A percentile compares a stretch with the other conserved stretches of the same genome.
phyloP scores from a whole-genome alignment of 2,329 filamentous ascomycete species.

The Fusarium papillatum region DNA sequence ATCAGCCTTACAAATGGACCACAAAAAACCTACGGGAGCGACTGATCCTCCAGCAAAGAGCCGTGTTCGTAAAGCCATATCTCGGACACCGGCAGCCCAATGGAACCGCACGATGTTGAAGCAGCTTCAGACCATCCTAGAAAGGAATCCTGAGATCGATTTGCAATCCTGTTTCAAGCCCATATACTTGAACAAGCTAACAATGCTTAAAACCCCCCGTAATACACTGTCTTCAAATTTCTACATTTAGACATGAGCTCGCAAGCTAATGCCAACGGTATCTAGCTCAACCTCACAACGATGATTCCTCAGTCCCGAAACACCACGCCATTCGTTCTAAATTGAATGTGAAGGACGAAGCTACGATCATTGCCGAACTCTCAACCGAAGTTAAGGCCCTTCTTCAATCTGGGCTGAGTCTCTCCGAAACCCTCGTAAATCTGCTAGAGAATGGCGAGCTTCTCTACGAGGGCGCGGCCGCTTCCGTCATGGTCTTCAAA shows the following conservation, averaged over 20 bases:
- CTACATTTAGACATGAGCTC: not conserved
- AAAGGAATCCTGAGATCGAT: not conserved
- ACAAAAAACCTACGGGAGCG: not conserved
- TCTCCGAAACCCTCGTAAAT: slow-evolving; percentile 20
- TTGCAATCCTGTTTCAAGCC: not conserved
- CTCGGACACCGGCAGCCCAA: not conserved
- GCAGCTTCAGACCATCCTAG: not conserved
- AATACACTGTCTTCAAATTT: not conserved
- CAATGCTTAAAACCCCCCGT: not conserved
- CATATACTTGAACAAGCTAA: not conserved
- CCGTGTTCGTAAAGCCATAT: not conserved
- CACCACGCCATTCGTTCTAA: slow-evolving; percentile 12
- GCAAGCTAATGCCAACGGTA: not conserved
- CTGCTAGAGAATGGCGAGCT: slow-evolving; percentile 15
- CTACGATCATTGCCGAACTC: slow-evolving; percentile 10
- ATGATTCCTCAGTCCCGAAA: not conserved
- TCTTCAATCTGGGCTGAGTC: not conserved
- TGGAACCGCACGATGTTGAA: not conserved
- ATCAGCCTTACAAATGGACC: not conserved
- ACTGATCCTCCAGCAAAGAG: not conserved
- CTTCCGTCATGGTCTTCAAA: slow-evolving; percentile 22
- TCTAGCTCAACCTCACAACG: not conserved
- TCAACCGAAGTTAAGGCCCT: slow-evolving; percentile 9
- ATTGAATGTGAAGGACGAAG: slow-evolving; percentile 7
- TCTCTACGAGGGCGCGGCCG: slow-evolving; percentile 17